A percentile compares a stretch with the other conserved stretches of the same genome.
phyloP scores from a whole-genome alignment of 2,329 filamentous ascomycete species.

The Xylariaceae sp. region DNA sequence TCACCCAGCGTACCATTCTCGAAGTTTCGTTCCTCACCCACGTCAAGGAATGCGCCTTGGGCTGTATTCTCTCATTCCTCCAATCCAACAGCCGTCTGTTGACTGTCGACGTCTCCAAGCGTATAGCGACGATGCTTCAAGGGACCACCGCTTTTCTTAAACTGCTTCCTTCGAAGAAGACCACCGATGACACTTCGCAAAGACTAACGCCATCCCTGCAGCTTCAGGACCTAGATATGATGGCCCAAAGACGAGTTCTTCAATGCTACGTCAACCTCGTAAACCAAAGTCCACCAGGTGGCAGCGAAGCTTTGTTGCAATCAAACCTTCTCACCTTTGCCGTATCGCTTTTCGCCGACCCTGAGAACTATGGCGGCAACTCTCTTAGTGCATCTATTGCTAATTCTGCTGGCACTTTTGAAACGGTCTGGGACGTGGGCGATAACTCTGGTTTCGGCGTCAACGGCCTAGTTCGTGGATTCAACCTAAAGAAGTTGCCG shows the following conservation, averaged over 20 bases:
- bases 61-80: constrained; percentile 85
- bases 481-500: constrained; percentile 63
- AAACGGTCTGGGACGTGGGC: constrained; percentile 89
- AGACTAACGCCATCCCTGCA: constrained; percentile 80
- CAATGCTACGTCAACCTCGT: constrained; percentile 94
- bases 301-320: constrained; percentile 79
- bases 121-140: constrained; percentile 89
- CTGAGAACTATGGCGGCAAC: constrained; percentile 78
- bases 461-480: constrained; percentile 74
- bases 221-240: constrained; percentile 81
- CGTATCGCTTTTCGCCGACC: constrained; percentile 87
- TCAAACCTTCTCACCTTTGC: constrained; percentile 87
- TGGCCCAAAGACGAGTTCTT: constrained; percentile 87
- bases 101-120: constrained; percentile 88
- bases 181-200: constrained; percentile 78
- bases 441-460: constrained; percentile 96
- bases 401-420: constrained; percentile 81
- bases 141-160: constrained; percentile 89
- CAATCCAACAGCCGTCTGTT: constrained; percentile 88
- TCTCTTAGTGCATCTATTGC: constrained; percentile 89
- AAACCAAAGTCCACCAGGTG: constrained; percentile 77
- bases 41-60: constrained; percentile 88
- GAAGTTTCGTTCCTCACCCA: constrained; percentile 92
- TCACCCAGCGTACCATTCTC: constrained; percentile 72
- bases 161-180: constrained; percentile 75